phyloP scores from a whole-genome alignment of 495 filamentous ascomycete species.

The Hypoxylon subgilvum region DNA sequence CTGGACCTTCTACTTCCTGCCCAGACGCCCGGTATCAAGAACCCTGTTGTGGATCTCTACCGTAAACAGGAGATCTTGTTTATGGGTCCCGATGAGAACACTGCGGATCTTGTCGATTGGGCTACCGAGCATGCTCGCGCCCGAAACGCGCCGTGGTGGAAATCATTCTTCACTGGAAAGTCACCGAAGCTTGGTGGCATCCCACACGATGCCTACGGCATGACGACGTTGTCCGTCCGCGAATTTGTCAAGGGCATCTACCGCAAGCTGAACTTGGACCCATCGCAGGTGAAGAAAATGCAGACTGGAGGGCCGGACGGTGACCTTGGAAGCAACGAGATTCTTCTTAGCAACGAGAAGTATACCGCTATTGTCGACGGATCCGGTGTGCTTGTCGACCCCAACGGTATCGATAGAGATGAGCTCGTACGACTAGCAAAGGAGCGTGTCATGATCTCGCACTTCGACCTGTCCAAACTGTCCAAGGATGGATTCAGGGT shows the following conservation, averaged over 20 bases:
- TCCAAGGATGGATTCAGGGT: conserved; percentile 88
- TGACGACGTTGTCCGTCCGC: conserved; percentile 96
- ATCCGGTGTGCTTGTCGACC: conserved; percentile 91
- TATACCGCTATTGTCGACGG: conserved; percentile 94
- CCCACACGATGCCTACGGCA: conserved; percentile 93
- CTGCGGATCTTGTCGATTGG: conserved; percentile 95
- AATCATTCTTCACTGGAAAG: conserved; percentile 99
- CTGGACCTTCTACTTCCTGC: conserved; percentile 90
- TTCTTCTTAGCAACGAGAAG: conserved; percentile 91
- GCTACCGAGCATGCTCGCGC: conserved; percentile 90
- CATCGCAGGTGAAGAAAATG: conserved; percentile 82
- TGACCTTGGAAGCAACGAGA: conserved; percentile 97
- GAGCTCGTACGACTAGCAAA: conserved; percentile 87
- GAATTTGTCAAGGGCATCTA: conserved; percentile 97
- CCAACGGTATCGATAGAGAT: conserved; percentile 81
- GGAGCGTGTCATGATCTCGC: conserved; percentile 83
- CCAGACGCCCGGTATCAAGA: conserved; percentile 94
- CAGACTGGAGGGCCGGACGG: conserved; percentile 98
- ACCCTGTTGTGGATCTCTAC: conserved; percentile 94
- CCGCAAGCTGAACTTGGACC: conserved; percentile 88
- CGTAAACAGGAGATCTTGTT: conserved; percentile 95
- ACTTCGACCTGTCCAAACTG: conserved; percentile 85
- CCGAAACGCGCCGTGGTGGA: conserved; percentile 97
- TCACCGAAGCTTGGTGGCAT: conserved; percentile 95
- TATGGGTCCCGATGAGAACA: conserved; percentile 99